Percentiles rank a stretch among this genome's conserved stretches.
Evolutionary conservation across 768 basidiomycete species (phyloP).

Genomic region (Russula virescens): DNA sequence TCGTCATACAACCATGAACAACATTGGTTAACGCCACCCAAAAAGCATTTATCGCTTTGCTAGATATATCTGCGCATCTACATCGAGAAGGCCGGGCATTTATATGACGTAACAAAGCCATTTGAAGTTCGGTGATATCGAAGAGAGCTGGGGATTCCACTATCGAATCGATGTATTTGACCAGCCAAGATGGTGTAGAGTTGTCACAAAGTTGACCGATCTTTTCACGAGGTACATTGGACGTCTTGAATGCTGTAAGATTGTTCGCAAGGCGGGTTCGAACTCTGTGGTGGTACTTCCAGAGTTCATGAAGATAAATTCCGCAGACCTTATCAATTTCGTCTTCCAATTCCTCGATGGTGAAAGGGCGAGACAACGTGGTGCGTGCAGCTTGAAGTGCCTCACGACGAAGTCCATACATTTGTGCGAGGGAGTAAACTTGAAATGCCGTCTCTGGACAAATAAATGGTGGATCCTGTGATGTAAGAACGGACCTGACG

Average conservation of each 20-base stretch:
- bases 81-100: background rate
- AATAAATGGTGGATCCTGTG: background rate
- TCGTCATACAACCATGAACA: background rate
- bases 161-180: background rate
- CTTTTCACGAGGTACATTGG: background rate
- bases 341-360: background rate
- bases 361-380: too few species aligned
- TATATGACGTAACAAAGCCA: background rate
- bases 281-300: too few species aligned
- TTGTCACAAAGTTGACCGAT: too few species aligned
- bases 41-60: background rate
- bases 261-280: too few species aligned
- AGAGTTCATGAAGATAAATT: too few species aligned
- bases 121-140: background rate
- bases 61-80: background rate
- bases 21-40: background rate
- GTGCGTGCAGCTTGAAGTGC: too few species aligned
- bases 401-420: too few species aligned
- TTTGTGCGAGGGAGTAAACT: too few species aligned
- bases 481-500: background rate
- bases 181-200: background rate
- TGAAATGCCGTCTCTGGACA: too few species aligned
- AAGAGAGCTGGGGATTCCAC: background rate
- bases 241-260: too few species aligned
- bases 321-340: background rate